Evolutionary conservation across 495 filamentous ascomycete species (phyloP), one percentile per base, ranked within the genome.

Genomic region (Penicillium taxi): DNA sequence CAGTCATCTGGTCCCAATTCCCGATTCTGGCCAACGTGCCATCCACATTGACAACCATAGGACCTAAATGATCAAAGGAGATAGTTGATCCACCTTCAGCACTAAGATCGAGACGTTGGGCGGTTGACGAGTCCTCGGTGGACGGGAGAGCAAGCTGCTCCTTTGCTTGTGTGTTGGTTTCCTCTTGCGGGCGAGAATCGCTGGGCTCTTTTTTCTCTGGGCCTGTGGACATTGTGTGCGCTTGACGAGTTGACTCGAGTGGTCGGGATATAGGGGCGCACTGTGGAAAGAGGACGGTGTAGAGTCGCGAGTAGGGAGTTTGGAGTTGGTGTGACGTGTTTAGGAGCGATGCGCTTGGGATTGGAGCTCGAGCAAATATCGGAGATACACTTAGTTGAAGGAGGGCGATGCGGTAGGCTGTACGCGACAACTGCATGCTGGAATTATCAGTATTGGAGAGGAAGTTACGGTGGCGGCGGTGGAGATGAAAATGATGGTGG

Each of bases 1-100:
- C 77, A 9, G 69, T 61, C 80, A 84, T 81, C 46, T 77, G 60
- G 19, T 55, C 62, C 80, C 80, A 84, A 58, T 84, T 84, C 38
- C 67, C 48, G 41, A 84, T 79, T 13, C 77, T 72, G 45, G 74
- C 73, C 22, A 82, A 51, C 13, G 75, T 73, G 9, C 80, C 80
- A 56, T 84, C 78, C 24, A 63, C 51, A 46, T 78, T 78, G n/a
- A 84, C 75, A 1, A 84, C 76, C 56, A 82, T 69, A 2, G 80
- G 80, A 0, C 80, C 80, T 0, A 84, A 53, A 36, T 73, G 65
- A 50, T 80, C 75, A 0, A 81, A 56, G 11, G 61, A 66, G 2
- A 78, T 62, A 1, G 64, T 56, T 3, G 61, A 57, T 13, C 59
- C 57, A 29, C 55, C 61, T 22, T 53, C 45, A 4, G 65, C 64